phyloP scores from a whole-genome alignment of 345 rosid genomes.

The Pugionium dolabratum region DNA sequence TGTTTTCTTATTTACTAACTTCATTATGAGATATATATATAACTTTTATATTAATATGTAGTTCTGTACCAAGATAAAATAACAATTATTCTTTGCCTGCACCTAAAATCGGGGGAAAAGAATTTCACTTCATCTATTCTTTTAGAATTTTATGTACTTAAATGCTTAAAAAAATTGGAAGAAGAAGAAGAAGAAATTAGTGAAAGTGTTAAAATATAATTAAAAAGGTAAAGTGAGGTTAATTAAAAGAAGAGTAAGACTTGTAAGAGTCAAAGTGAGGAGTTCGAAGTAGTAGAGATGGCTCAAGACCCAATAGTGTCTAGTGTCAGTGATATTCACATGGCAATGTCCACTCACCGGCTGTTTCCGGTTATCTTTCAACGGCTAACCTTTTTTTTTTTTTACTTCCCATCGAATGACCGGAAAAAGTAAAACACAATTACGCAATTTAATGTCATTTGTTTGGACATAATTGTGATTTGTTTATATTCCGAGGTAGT shows the following conservation, averaged over 20 bases:
- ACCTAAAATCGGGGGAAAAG: background rate
- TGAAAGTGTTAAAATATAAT: background rate
- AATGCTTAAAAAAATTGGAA: too few species aligned
- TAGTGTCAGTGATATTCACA: constrained; percentile 57
- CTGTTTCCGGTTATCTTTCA: constrained; percentile 25
- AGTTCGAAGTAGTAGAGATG: constrained; percentile 52
- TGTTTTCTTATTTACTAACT: constrained; percentile 11
- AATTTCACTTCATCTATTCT: too few species aligned
- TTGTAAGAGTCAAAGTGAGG: constrained; percentile 49
- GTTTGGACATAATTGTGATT: constrained; percentile 34
- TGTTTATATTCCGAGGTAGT: constrained; percentile 25
- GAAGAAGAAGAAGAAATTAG: constrained; percentile 3
- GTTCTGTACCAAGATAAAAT: constrained; percentile 20
- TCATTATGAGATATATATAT: constrained; percentile 15
- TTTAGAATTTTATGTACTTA: too few species aligned
- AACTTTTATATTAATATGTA: constrained; percentile 18
- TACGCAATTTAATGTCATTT: constrained; percentile 39
- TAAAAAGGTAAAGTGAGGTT: background rate
- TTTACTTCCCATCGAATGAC: constrained; percentile 25
- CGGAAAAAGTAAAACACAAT: constrained; percentile 31
- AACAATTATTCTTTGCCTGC: constrained; percentile 16
- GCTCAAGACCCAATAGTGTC: constrained; percentile 49
- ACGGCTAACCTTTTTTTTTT: constrained; percentile 33
- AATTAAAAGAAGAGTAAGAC: constrained; percentile 31
- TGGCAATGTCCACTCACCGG: constrained; percentile 47